Evolutionary conservation across 768 basidiomycete species (phyloP).

Genomic region (Dendrothele bispora): DNA sequence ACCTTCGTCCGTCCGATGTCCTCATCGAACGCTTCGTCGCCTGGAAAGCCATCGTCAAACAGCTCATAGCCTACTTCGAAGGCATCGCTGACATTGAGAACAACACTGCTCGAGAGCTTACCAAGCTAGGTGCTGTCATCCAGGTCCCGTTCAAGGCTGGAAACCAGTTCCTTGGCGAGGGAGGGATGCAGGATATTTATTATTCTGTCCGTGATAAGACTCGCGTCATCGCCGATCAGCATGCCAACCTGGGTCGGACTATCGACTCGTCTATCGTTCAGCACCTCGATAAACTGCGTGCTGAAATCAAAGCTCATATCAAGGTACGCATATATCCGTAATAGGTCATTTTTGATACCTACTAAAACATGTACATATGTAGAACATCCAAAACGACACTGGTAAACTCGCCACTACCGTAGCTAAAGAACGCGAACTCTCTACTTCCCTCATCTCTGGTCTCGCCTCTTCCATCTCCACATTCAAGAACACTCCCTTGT

Average conservation of each 20-base stretch:
- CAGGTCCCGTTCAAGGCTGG: constrained; percentile 96
- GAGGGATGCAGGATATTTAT: constrained; percentile 94
- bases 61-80: constrained; percentile 91
- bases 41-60: constrained; percentile 97
- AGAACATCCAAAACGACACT: constrained; percentile 95
- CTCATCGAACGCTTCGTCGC: constrained; percentile 93
- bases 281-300: constrained; percentile 91
- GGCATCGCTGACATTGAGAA: constrained; percentile 85
- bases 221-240: constrained; percentile 89
- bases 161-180: constrained; percentile 98
- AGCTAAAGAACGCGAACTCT: constrained; percentile 90
- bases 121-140: constrained; percentile 91
- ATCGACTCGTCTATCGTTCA: constrained; percentile 97
- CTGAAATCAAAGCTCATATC: constrained; percentile 97
- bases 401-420: constrained; percentile 89
- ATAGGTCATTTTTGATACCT: neutral
- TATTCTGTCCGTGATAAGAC: constrained; percentile 94
- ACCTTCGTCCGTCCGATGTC: constrained; percentile 90
- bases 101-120: constrained; percentile 90
- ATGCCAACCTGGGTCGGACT: constrained; percentile 93
- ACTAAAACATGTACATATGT: neutral
- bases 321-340: constrained; percentile 50
- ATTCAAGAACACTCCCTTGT: constrained; percentile 94
- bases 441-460: constrained; percentile 82
- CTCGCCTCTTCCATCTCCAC: constrained; percentile 85